Base-by-base conservation (phyloP, 495 filamentous ascomycete species). In the Mycothermus thermophilus region DNA sequence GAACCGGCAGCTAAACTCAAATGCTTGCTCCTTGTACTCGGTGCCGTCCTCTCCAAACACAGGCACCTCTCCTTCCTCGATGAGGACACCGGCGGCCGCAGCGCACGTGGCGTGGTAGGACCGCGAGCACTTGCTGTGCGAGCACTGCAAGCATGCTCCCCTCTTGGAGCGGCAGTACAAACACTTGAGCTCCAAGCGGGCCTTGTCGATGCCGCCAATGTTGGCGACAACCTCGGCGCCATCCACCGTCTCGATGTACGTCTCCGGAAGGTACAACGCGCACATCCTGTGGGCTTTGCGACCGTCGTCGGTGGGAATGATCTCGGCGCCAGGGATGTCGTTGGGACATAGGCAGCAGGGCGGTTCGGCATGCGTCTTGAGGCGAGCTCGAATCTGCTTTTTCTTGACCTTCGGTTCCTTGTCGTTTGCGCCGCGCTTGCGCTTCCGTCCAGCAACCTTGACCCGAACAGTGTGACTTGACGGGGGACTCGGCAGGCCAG, bases 41-140 rank as follows among this genome's bases (percentile, higher is more conserved):
- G 75, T 82, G 2, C 84, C 84, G 54, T 95, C 88, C 41, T 93
- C 84, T 19, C 77, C 82, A 53, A 86, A 83, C n/a, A 88, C 80
- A 0, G 82, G 79, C 30, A 88, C 74, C 17, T 79, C 71, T 10
- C 80, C 83, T 49, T 80, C 72, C 50, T 99, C 88, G 27, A 93
- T 79, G 44, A 87, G 74, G 7, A 96, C 87, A 25, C 92, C 90
- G 27, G 88, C 90, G 11, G 86, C 72, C 15, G 81, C 77, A 2
- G 90, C 88, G 50, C 90, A 99, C 10, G 85, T 96, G 2, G 87
- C 84, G 56, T 99, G 90, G 54, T 93, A 99, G 3, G 92, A 77
- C 40, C 88, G 68, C 16, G 80, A 80, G 54, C 90, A 99, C 56
- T 94, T 96, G 65, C 85, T 90, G 38, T 79, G 77, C 5, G 84